Evolutionary conservation across 2,329 filamentous ascomycete species (phyloP).

Genomic region (Aspergillus chevalieri): DNA sequence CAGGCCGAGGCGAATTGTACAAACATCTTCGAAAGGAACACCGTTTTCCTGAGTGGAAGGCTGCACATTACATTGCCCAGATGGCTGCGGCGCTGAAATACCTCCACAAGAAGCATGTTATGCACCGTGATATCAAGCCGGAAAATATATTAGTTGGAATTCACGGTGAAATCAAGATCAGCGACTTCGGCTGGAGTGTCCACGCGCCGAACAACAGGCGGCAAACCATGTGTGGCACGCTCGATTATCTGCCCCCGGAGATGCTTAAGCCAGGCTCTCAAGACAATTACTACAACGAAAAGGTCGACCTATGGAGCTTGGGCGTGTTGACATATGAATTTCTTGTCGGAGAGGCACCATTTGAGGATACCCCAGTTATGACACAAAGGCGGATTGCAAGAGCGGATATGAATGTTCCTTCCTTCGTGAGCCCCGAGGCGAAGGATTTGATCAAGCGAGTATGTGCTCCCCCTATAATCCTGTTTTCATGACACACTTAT

Average conservation of each 20-base stretch:
- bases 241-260: conserved; percentile 96
- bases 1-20: conserved; percentile 79
- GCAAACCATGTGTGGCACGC: conserved; percentile 92
- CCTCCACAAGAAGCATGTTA: conserved; percentile 93
- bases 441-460: conserved; percentile 88
- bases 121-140: conserved; percentile 95
- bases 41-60: conserved; percentile 78
- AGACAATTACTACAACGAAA: conserved; percentile 88
- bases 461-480: conserved; percentile 6
- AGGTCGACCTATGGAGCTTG: conserved; percentile 93
- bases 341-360: conserved; percentile 88
- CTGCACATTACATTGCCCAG: conserved; percentile 79
- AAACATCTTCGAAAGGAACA: conserved; percentile 75
- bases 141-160: conserved; percentile 96
- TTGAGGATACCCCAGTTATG: conserved; percentile 92
- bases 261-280: conserved; percentile 80
- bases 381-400: conserved; percentile 83
- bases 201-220: conserved; percentile 92
- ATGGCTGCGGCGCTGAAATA: conserved; percentile 88
- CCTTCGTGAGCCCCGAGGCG: conserved; percentile 84
- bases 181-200: conserved; percentile 97
- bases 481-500: neutral
- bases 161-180: conserved; percentile 97
- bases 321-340: conserved; percentile 97
- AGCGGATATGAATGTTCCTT: conserved; percentile 87